These are phyloP conservation scores for Cytospora leucostoma DNA, from an alignment of 2,329 filamentous ascomycete species.

Conservation along the genomic window DNA sequence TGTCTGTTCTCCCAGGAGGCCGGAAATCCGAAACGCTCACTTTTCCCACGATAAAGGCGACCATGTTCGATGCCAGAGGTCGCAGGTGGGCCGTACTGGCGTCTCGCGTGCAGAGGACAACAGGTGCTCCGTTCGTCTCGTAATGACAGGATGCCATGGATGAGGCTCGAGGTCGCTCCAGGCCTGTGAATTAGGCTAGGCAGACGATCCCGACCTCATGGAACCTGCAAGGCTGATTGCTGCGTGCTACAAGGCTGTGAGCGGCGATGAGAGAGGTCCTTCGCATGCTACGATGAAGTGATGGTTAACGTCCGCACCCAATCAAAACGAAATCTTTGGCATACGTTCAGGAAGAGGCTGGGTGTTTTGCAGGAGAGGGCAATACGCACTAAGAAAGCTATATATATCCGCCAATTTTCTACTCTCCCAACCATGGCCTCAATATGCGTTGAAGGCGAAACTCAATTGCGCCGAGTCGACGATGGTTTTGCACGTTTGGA, in stretches of 20 bases:
- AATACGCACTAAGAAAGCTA: neutral
- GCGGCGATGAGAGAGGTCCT: neutral
- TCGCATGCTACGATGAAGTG: neutral
- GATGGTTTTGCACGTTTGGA: neutral
- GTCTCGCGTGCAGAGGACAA: slow-evolving; percentile 1
- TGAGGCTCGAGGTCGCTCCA: neutral
- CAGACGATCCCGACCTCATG: slow-evolving; percentile 8
- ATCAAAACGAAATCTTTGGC: neutral
- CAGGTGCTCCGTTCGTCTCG: slow-evolving; percentile 24
- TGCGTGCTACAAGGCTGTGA: slow-evolving; percentile 3
- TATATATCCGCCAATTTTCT: neutral
- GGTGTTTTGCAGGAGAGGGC: neutral
- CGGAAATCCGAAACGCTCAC: slow-evolving; percentile 15
- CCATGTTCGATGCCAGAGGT: slow-evolving; percentile 3
- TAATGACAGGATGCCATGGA: neutral
- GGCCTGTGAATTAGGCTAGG: neutral
- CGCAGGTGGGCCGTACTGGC: slow-evolving; percentile 11
- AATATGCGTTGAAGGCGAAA: neutral
- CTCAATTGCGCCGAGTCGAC: neutral
- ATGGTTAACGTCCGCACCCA: neutral
- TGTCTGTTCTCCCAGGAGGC: slow-evolving; percentile 1
- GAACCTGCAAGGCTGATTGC: slow-evolving; percentile 24
- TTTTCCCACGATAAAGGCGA: slow-evolving; percentile 16
- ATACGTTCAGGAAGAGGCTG: neutral
- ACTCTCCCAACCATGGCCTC: neutral